Evolutionary conservation across 202 grass and related monocot genomes (phyloP).

Genomic region (Dendrocalamus latiflorus): DNA sequence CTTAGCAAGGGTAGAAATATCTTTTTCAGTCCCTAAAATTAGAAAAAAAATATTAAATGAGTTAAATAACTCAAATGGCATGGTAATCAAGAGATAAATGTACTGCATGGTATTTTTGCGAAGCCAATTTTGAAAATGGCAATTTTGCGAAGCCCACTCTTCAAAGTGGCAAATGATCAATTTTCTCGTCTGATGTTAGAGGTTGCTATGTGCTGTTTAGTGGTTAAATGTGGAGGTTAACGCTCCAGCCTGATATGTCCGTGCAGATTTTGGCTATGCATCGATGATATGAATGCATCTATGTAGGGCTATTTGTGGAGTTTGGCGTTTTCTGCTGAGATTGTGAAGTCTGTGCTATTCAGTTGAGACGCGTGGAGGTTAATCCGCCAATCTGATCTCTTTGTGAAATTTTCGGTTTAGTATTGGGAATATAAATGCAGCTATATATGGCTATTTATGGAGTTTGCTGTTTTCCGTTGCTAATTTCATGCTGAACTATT

Average conservation of each 20-base stretch:
- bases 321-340: background rate
- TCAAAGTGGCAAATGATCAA: too few species aligned
- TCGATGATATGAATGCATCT: background rate
- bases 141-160: too few species aligned
- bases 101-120: too few species aligned
- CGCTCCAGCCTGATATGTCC: background rate
- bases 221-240: background rate
- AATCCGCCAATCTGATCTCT: background rate
- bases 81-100: too few species aligned
- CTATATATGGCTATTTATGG: background rate
- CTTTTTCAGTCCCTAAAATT: too few species aligned
- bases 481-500: background rate
- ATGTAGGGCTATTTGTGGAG: background rate
- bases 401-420: background rate
- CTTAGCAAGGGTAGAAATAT: too few species aligned
- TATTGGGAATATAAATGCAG: background rate
- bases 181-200: background rate
- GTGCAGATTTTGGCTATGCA: background rate
- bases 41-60: too few species aligned
- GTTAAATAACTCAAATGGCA: too few species aligned
- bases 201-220: background rate
- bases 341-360: background rate
- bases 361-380: background rate
- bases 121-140: too few species aligned
- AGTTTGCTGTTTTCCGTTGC: background rate